Evolutionary conservation across 441 rosid species (phyloP), one percentile per base, ranked within the genome.

Genomic region (Melianthus villosus): DNA sequence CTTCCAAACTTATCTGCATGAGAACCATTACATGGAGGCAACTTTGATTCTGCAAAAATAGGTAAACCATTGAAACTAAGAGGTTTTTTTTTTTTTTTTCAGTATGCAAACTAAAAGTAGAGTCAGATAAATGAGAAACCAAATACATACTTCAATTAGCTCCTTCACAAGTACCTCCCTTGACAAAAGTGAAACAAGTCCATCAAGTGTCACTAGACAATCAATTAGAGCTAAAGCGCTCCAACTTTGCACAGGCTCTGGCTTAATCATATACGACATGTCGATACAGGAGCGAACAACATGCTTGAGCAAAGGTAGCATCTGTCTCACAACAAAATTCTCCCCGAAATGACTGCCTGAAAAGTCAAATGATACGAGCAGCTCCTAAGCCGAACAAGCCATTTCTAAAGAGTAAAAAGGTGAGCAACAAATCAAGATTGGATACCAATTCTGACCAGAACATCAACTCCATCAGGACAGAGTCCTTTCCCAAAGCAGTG

Each of bases 401-500:
- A 47, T 42, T 50, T 51, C 48, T 15, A 46, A 17, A 38, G 26
- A 56, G 42, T 44, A 56, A 17, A 42, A 23, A 17, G 53, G 26
- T 39, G 56, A 38, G 38, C 38, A 51, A 44, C 54, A 47, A 59
- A 64, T 50, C 63, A 68, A 58, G 39, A 29, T 43, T 44, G 69
- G 49, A 58, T 82, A 86, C 97, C 97, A 64, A 75, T 79, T 82
- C 97, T 77, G 60, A 79, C 77, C 53, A 82, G 77, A 62, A 59
- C 86, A 62, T 86, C 94, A 55, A 82, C 70, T 65, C 94, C 97
- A 60, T 86, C 93, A 42, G 89, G 60, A 49, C 78, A 60, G 44
- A 79, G 73, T 51, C 97, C 97, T 71, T 79, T 79, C 47, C 97
- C 97, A 40, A 86, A 82, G 79, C 77, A 82, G 42, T 68, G 82